A percentile compares a stretch with the other conserved stretches of the same genome.
phyloP scores from a whole-genome alignment of 805 yeast species.

The Metschnikowia amazonensis region DNA sequence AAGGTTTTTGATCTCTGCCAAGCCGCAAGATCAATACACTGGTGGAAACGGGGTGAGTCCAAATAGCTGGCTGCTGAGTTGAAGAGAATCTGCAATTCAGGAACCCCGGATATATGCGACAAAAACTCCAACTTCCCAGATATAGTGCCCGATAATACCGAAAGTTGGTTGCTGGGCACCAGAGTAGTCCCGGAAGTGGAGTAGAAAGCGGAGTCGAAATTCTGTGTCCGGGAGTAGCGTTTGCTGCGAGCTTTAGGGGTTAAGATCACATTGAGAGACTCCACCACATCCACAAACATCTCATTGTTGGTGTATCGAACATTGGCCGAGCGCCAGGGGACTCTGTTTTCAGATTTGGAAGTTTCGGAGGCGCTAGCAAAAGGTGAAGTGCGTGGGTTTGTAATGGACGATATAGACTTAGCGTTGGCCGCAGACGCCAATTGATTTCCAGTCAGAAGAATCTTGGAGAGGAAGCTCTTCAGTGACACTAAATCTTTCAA shows the following conservation, averaged over 20 bases:
- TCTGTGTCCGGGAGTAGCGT: constrained; percentile 13
- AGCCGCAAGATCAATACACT: constrained; percentile 53
- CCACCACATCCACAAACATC: constrained; percentile 78
- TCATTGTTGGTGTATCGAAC: constrained; percentile 79
- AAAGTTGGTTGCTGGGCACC: constrained; percentile 18
- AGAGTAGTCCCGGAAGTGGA: constrained; percentile 14
- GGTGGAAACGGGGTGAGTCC: constrained; percentile 66
- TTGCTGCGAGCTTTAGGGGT: constrained; percentile 16
- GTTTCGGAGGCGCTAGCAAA: constrained; percentile 8
- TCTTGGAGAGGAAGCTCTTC: constrained; percentile 50
- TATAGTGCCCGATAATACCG: constrained; percentile 51
- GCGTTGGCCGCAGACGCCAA: constrained; percentile 28
- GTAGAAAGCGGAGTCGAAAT: constrained; percentile 25
- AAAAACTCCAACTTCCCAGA: constrained; percentile 62
- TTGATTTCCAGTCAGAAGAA: constrained; percentile 42
- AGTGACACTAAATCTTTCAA: constrained; percentile 68
- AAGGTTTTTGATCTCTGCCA: constrained; percentile 53
- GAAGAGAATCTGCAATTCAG: constrained; percentile 60
- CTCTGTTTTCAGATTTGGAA: constrained; percentile 15
- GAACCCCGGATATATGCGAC: constrained; percentile 73
- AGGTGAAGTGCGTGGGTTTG: constrained; percentile 4
- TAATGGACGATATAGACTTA: constrained; percentile 20
- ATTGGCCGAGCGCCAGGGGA: constrained; percentile 77
- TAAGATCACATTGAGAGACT: constrained; percentile 55
- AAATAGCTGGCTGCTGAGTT: constrained; percentile 43